Evolutionary conservation across 2,329 filamentous ascomycete species (phyloP).

Genomic region (Fusarium chuoi): DNA sequence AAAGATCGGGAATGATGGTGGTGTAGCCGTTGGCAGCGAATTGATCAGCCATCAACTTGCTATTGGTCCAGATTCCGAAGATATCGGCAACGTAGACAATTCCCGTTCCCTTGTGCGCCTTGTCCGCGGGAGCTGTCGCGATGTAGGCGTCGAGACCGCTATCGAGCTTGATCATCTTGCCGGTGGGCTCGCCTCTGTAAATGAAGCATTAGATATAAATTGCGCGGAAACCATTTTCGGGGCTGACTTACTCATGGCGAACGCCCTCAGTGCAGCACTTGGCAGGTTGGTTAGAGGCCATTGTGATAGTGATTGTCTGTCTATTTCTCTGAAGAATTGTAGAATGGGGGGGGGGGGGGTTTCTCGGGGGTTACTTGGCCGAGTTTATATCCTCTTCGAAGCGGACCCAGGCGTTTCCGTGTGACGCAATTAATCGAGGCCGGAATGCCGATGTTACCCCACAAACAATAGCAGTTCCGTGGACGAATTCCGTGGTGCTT

Average conservation of each 20-base stretch:
- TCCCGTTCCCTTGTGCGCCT: constrained; percentile 43
- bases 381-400: constrained; percentile 21
- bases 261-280: constrained; percentile 64
- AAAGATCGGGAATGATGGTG: constrained; percentile 52
- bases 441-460: constrained; percentile 19
- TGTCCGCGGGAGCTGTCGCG: constrained; percentile 53
- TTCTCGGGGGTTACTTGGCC: constrained; percentile 1
- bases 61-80: constrained; percentile 53
- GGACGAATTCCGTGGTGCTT: not conserved
- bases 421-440: constrained; percentile 36
- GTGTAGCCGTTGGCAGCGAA: constrained; percentile 54
- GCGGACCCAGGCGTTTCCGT: constrained; percentile 1
- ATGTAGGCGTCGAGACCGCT: constrained; percentile 62
- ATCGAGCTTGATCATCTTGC: constrained; percentile 57
- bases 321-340: not conserved
- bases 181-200: constrained; percentile 59
- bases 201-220: not conserved
- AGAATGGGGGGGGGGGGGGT: not conserved
- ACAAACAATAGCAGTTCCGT: not conserved
- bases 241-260: constrained; percentile 61
- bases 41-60: constrained; percentile 54
- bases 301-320: constrained; percentile 40
- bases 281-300: constrained; percentile 65
- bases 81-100: constrained; percentile 53
- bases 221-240: not conserved